These are phyloP conservation scores for Chlorella sp. DNA, from an alignment of 139 green algal species.

Conservation along the genomic window DNA sequence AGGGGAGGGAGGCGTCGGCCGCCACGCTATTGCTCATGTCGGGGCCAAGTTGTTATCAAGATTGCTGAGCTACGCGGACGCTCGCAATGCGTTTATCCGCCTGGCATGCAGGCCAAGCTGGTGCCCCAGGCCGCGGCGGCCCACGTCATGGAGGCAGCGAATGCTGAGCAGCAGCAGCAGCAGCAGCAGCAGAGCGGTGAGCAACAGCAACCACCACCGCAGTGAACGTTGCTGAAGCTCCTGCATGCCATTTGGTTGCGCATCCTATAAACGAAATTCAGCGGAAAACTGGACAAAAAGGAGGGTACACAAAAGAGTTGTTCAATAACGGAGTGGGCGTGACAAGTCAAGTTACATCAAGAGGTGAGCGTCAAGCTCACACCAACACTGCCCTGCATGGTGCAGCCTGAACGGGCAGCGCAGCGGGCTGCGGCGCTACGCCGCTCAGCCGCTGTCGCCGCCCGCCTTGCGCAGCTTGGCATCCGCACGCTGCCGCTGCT, in stretches of 20 bases:
- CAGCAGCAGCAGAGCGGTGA: background rate
- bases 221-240: no score
- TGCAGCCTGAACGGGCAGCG: background rate
- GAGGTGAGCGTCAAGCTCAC: background rate
- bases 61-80: no score
- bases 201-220: background rate
- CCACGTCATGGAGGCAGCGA: background rate
- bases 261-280: no score
- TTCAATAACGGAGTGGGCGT: background rate
- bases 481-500: constrained; percentile 60
- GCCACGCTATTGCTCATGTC: no score
- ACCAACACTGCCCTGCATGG: no score
- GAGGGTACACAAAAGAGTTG: background rate
- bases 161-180: constrained; percentile 9
- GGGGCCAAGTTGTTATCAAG: no score
- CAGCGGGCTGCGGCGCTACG: background rate
- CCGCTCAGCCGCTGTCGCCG: background rate
- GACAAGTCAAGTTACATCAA: background rate
- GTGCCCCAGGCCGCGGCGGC: constrained; percentile 30
- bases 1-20: no score
- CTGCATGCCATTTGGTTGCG: no score
- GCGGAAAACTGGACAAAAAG: background rate
- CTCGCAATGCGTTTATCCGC: no score
- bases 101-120: background rate
- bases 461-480: constrained; percentile 56